Evolutionary conservation across 108 stramenopile species (phyloP).

Genomic region (Ochromonas danica): DNA sequence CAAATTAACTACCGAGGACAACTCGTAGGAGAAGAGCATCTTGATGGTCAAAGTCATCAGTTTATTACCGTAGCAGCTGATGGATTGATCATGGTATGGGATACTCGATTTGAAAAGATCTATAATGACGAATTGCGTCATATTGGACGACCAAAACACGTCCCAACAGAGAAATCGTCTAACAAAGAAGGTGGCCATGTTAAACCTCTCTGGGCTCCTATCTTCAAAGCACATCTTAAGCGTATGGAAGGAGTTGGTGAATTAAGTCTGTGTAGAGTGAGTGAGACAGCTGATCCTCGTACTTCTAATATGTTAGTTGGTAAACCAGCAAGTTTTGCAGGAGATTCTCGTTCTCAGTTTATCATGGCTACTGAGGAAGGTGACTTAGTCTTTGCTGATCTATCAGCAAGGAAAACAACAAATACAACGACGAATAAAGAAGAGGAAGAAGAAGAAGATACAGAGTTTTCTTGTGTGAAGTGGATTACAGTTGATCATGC

Average conservation of each 20-base stretch:
- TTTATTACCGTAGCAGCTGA: conserved; percentile 64
- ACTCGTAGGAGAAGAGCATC: conserved; percentile 46
- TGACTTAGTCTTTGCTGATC: conserved; percentile 57
- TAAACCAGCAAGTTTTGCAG: neutral
- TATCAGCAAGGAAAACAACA: conserved; percentile 34
- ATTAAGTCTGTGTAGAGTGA: conserved; percentile 40
- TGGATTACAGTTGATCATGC: conserved; percentile 59
- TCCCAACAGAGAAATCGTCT: conserved; percentile 26
- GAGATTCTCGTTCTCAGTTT: conserved; percentile 1
- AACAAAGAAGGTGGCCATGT: conserved; percentile 7
- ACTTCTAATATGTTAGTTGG: neutral
- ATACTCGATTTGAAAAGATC: conserved; percentile 54
- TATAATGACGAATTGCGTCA: conserved; percentile 36
- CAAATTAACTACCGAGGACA: conserved; percentile 60
- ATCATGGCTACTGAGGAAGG: conserved; percentile 58
- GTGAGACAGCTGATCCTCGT: neutral
- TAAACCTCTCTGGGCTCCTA: conserved; percentile 54
- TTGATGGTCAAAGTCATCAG: conserved; percentile 50
- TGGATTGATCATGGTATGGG: conserved; percentile 64
- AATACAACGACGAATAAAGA: conserved; percentile 10
- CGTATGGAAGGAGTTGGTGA: conserved; percentile 51
- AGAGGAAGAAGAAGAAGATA: conserved; percentile 44
- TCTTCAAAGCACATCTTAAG: conserved; percentile 56
- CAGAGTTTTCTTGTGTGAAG: conserved; percentile 48
- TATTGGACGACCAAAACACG: conserved; percentile 35